Percentiles rank a stretch among this genome's conserved stretches.
Evolutionary conservation across 345 rosid species (phyloP).

Genomic region (Sisymbrium irio): DNA sequence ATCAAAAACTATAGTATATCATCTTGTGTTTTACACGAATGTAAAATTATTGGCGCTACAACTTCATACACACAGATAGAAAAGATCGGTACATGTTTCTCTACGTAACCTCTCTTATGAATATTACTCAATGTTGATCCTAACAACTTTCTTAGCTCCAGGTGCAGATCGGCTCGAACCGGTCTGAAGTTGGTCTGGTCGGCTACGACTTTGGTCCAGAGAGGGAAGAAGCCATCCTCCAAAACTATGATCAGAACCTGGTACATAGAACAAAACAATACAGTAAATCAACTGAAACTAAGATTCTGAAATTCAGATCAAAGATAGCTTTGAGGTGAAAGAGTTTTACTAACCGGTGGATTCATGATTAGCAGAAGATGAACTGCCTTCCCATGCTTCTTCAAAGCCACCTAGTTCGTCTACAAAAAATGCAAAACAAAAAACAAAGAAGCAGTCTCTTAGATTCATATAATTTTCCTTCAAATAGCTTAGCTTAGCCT

Average conservation of each 20-base stretch:
- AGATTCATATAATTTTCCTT: background rate
- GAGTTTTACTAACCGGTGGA: constrained; percentile 12
- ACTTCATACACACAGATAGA: background rate
- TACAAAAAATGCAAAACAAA: constrained; percentile 16
- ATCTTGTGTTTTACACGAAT: background rate
- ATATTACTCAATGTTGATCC: constrained; percentile 68
- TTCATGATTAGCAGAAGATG: constrained; percentile 37
- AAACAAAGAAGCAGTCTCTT: background rate
- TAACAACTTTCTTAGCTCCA: constrained; percentile 55
- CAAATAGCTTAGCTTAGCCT: background rate
- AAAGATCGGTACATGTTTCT: background rate
- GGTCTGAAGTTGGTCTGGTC: background rate
- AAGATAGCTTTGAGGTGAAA: background rate
- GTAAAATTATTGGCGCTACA: background rate
- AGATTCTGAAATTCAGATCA: background rate
- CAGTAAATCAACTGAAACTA: background rate
- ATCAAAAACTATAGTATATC: background rate
- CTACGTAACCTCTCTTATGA: background rate
- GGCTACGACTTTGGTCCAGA: background rate
- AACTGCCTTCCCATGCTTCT: constrained; percentile 59
- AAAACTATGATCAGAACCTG: constrained; percentile 35
- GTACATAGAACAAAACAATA: background rate
- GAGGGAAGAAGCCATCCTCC: constrained; percentile 51
- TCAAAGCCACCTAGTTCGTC: constrained; percentile 68
- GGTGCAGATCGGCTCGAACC: constrained; percentile 23